Base-by-base conservation (phyloP, 345 rosid genomes). In the Euphorbia pulcherrima region DNA sequence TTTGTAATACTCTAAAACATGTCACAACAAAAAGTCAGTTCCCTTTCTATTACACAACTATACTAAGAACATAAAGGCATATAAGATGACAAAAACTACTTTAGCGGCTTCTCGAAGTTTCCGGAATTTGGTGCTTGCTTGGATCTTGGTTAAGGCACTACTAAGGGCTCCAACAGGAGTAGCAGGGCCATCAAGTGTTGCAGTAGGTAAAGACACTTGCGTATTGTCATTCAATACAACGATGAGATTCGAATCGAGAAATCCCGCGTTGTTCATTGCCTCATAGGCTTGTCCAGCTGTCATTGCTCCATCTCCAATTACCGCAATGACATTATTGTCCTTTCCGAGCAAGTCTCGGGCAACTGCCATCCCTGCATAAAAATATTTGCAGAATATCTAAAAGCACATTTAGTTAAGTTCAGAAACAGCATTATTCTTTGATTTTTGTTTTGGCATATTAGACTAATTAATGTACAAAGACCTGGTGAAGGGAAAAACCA, bases 241-340 rank as follows among this genome's bases (percentile, higher is more conserved):
- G 29, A 87, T 85, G 4, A 87, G 68, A 69, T 85, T 87, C 24
- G 88, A 5, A 60, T 87, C 92, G 21, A 87, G 84, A 30, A 75
- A 87, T 8, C 92, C 90, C 24, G 90, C 88, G 52, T 87, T 87
- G 73, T 87, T 87, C 92, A 87, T 78, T 4, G 92, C 92, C 64
- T 87, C 92, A 2, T 84, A 87, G 39, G 92, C 92, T 68, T 85
- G 88, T 44, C 92, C 92, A 24, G 90, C 92, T 20, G 90, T 87
- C 92, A 87, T 85, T 59, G 92, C 90, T 60, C 92, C 92, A 71
- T 87, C 92, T 70, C 92, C 92, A 46, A 87, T 87, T 74, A 87
- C 90, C 2, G 92, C 76, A 33, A 87, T 77, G n/a, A 87, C 92
- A 56, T 79, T 73, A 74, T 88, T 86, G 9, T 74, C 77, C 73